Evolutionary conservation across 805 yeast genomes (phyloP), one percentile per base, ranked within the genome.

Genomic region (Saccharomycopsis fibuligera): DNA sequence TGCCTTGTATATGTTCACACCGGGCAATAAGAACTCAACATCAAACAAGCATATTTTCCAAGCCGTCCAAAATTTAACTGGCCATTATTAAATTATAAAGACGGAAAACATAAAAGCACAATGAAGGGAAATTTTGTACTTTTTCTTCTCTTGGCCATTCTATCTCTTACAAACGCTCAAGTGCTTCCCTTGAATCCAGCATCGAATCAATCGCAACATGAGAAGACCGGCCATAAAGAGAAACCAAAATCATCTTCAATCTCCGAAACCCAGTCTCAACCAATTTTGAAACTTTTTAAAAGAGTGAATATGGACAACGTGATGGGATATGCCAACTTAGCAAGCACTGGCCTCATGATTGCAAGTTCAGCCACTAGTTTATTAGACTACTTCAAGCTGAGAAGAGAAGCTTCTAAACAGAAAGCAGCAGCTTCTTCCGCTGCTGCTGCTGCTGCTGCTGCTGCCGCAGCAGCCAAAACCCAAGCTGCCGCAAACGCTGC

Each of bases 331-430:
- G 50, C 40, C 10, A 47, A 35, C 35, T 24, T 50, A 19, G 49
- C 43, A 12, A 42, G 51, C 23, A 46, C 45, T 5, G 54, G 51
- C 4, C 22, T 50, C 17, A 50, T 46, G 51, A 43, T 47, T 35
- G 54, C 37, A 4, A 42, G 45, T 27, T 36, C 53, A 5, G 48
- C 30, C 23, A 33, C 27, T 6, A 16, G 35, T 9, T 43, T 48
- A 16, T 35, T 35, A 4, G 39, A 35, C n/a, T 36, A 35, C 27
- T 48, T 43, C 35, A 29, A 31, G 42, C 24, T 33, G 12, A 47
- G 30, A 14, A 41, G 42, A 37, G 41, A 22, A 27, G 38, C 36
- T 12, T 22, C 44, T 23, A 47, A 46, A 9, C 39, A 24, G 22
- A 44, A 47, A 16, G 22, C 41, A 22, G 33, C 50, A 14, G 31